phyloP scores from a whole-genome alignment of 768 basidiomycete species.

The Termitomyces sp. region DNA sequence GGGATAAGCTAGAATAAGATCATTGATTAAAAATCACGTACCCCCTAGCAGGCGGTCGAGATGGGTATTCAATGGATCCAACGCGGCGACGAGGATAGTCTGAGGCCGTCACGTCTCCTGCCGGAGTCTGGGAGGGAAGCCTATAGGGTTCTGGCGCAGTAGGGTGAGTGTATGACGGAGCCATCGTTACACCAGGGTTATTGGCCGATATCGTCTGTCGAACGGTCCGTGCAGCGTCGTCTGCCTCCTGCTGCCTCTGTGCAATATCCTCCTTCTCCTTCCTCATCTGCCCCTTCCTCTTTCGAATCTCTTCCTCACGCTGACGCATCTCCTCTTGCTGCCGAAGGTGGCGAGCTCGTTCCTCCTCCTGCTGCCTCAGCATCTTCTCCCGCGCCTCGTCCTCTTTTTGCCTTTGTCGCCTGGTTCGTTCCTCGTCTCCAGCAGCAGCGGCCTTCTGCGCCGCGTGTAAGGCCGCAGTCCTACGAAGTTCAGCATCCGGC shows the following conservation, averaged over 20 bases:
- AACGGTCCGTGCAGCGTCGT: constrained; percentile 41
- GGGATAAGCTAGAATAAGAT: not conserved
- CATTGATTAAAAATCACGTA: constrained; percentile 18
- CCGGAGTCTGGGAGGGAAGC: constrained; percentile 65
- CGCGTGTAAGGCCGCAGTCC: constrained; percentile 20
- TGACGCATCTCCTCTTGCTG: constrained; percentile 40
- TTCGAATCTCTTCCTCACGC: constrained; percentile 43
- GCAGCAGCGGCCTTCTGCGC: constrained; percentile 17
- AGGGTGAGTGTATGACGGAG: not conserved
- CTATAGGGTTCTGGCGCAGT: not conserved
- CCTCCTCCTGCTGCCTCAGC: constrained; percentile 5
- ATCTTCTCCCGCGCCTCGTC: constrained; percentile 18
- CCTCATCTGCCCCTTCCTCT: constrained; percentile 32
- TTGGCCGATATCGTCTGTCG: constrained; percentile 29
- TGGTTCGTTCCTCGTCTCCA: constrained; percentile 4
- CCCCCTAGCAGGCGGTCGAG: constrained; percentile 22
- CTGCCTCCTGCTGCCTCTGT: constrained; percentile 56
- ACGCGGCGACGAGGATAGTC: constrained; percentile 23
- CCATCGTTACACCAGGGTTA: constrained; percentile 11
- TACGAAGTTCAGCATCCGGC: constrained; percentile 15
- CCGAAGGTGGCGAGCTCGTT: constrained; percentile 21
- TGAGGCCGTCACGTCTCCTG: constrained; percentile 41
- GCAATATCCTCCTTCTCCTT: constrained; percentile 55
- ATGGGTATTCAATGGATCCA: not conserved
- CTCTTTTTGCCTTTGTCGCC: constrained; percentile 34